Evolutionary conservation across 495 filamentous ascomycete species (phyloP), one percentile per base, ranked within the genome.

Genomic region (Aspergillus olivimuriae): DNA sequence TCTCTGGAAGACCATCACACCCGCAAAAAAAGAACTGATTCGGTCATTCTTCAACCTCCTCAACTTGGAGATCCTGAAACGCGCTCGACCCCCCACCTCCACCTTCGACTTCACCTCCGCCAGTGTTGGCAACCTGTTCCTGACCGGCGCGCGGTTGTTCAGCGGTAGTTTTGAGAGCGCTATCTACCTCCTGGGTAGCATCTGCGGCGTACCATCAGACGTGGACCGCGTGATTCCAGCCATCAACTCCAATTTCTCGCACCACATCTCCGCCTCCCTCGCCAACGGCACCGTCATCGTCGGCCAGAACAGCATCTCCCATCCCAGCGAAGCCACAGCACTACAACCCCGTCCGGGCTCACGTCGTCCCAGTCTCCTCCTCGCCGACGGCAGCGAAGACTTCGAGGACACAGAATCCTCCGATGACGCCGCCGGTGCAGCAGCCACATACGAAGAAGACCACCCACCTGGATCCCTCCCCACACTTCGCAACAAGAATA

Each of bases 291-390:
- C 78, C 11, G 65, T 80, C n/a, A 92, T 97, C 50, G 82, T 83
- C 0, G 91, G 91, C 1, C 92, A 97, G 55, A 95, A 95, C 62
- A 81, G 82, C 53, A 97, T 97, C 58, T 87, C 81, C 9, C 92
- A 97, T 57, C 91, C 91, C 2, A 80, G 78, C 43, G 75, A 66
- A 22, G 60, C 66, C 1, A 73, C 76, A 1, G 71, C 77, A 4
- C 62, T 79, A 0, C 72, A 63, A n/a, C 60, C 61, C 31, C 44
- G 47, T 5, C 46, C 63, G 7, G 40, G 56, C 28, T 65, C 61
- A 3, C 43, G 54, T 30, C 55, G 63, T 15, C 57, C 68, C 5
- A 70, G 65, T 51, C 50, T 67, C 21, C 61, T 69, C 32, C 52
- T 61, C 10, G 69, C 66, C 9, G 69, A 75, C 23, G 71, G 69